Evolutionary conservation across 768 basidiomycete species (phyloP), one percentile per base, ranked within the genome.

Genomic region (Cubamyces lactineus): DNA sequence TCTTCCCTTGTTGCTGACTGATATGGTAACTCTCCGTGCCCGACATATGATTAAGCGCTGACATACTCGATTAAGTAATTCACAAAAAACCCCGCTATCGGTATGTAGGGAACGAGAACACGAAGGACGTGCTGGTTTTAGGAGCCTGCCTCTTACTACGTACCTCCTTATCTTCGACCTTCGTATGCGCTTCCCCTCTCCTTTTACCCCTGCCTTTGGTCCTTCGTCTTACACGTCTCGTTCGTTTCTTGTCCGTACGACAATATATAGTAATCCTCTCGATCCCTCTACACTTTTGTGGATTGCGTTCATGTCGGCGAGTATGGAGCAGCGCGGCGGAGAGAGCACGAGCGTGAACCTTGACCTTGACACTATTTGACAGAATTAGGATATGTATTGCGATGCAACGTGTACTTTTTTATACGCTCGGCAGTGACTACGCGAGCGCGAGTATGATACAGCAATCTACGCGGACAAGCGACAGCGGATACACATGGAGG

Each of bases 381-480:
- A 51, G n/a, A 8, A 59, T 51, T 59, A 59, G 49, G 49, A 52
- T 24, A 52, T 62, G 55, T 46, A 57, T 47, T 52, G 49, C 28
- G 53, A 55, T 30, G 16, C 41, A 34, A 40, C 42, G 17, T 50
- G 42, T 62, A 62, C 61, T 62, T 62, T 62, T 61, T 62, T 19
- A 40, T 30, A 42, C 41, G 54, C 55, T n/a, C 49, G 26, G n/a
- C 13, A 38, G 41, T 34, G 38, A 15, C 12, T 24, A 26, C 53
- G 24, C 53, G 28, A 23, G 50, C 41, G 57, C 57, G 57, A 59
- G 49, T 59, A 59, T 57, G 42, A 57, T 62, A 62, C 61, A 62
- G 41, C 43, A n/a, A 39, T 50, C 48, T 39, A 55, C 42, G 60
- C 47, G 23, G 34, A 55, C 7, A 49, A 49, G 52, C 59, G 53